Base-by-base conservation (phyloP, 1,284 basidiomycete genomes). In the Hemileia vastatrix region DNA sequence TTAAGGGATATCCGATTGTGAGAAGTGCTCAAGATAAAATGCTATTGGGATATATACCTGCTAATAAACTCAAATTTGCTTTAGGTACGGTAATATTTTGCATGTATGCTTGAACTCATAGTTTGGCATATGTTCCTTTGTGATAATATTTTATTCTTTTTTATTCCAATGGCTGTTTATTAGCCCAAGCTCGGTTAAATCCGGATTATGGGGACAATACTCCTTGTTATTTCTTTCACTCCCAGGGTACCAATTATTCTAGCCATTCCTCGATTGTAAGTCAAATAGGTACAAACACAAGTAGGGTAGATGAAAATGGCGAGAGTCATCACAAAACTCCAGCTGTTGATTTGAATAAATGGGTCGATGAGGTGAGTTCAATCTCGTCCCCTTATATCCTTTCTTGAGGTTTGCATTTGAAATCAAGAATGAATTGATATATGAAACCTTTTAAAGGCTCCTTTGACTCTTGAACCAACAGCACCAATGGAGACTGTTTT, bases 401-500 rank as follows among this genome's bases (percentile, higher is more conserved):
- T 80, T 82, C 71, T 76, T 75, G 4, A 58, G 66, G 51, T 63
- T 53, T 27, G 63, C 63, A 19, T 21, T 50, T 19, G 73, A 31
- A 53, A 75, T 13, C 70, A 76, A 54, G 67, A 77, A 43, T 68
- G 81, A 11, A 79, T 85, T 68, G 72, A 85, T 48, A 81, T 82
- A 1, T 65, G 71, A 2, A 73, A 82, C 33, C 74, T 85, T 3
- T 84, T 86, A 68, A 80, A 81, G 62, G 79, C 83, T 0, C 77
- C 83, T 1, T 77, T 86, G 61, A 83, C 85, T 64, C 77, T 87
- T 60, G 79, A 83, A 48, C 82, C 83, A 69, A 83, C 85, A 65
- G 81, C 84, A 15, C 84, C 85, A 2, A 80, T 84, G 67, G 84
- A 86, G 68, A 76, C 85, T 15, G 83, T 86, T 6, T 83, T 86